A percentile compares a stretch with the other conserved stretches of the same genome.
Conservation (phyloP, 345 rosid genomes). For the Eucalyptus tenuipes region DNA sequence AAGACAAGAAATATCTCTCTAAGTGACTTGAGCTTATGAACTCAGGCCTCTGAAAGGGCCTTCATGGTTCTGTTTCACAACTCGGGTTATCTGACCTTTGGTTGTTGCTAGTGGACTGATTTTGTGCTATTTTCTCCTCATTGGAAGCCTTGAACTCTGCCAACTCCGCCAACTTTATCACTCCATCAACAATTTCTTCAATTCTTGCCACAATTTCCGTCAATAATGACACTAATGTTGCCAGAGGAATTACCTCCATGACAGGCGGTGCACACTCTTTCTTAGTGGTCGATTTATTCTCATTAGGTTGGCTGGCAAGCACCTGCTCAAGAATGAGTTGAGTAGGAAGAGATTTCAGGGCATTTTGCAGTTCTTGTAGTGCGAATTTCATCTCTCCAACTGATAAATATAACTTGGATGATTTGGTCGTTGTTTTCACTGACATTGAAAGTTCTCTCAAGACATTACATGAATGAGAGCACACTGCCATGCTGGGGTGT, state of each 20-base stretch:
- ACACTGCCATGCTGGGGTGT: constrained; percentile 20
- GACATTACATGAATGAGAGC: constrained; percentile 24
- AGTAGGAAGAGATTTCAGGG: constrained; percentile 31
- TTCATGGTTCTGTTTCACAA: background rate
- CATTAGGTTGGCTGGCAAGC: background rate
- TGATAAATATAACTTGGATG: constrained; percentile 25
- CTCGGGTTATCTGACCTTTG: background rate
- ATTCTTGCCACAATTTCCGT: constrained; percentile 44
- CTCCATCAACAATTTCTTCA: constrained; percentile 28
- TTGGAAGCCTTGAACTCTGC: constrained; percentile 43
- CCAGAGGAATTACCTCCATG: constrained; percentile 44
- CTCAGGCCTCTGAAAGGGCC: constrained; percentile 1
- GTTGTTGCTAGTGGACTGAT: background rate
- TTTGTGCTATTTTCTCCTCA: constrained; percentile 1
- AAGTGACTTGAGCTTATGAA: background rate
- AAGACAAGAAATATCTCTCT: background rate
- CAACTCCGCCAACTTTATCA: constrained; percentile 30
- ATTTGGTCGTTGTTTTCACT: constrained; percentile 28
- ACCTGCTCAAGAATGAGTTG: background rate
- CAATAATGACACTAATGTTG: constrained; percentile 44
- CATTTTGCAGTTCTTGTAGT: constrained; percentile 37
- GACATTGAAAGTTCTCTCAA: constrained; percentile 34
- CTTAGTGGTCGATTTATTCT: background rate
- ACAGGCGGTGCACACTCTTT: constrained; percentile 6
- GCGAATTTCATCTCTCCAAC: constrained; percentile 47